Conservation (phyloP, 495 filamentous ascomycete genomes). For the Tuber magnatum region DNA sequence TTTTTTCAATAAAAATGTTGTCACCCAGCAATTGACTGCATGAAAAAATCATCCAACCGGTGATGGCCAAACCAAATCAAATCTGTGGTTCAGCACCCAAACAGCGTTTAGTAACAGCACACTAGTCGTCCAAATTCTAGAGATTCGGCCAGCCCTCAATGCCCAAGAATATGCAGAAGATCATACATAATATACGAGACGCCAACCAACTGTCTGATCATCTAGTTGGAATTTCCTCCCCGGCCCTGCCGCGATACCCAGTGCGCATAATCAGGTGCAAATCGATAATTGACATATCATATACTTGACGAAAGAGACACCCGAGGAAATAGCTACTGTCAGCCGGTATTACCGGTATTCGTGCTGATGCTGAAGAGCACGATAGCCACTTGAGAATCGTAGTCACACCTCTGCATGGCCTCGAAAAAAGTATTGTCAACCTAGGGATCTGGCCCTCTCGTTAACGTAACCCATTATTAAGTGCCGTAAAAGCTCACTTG, state of each 20-base stretch:
- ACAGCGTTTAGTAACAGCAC: not conserved
- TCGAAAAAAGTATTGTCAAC: not conserved
- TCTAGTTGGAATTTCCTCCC: not conserved
- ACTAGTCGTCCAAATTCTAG: not conserved
- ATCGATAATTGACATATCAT: slow-evolving; percentile 2
- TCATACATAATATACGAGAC: not conserved
- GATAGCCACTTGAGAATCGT: not conserved
- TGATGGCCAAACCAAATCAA: not conserved
- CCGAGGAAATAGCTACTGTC: not conserved
- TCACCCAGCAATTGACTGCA: not conserved
- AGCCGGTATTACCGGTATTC: not conserved
- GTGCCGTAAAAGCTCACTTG: not conserved
- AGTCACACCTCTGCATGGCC: not conserved
- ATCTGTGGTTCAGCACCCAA: not conserved
- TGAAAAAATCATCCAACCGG: not conserved
- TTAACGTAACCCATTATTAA: not conserved
- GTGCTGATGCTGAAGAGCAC: not conserved
- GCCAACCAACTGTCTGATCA: not conserved
- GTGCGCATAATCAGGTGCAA: not conserved
- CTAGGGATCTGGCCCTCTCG: not conserved
- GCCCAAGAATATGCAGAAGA: not conserved
- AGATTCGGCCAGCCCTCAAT: not conserved
- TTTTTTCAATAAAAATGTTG: not conserved
- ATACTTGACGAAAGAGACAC: not conserved
- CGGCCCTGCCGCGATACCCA: not conserved